phyloP scores from a whole-genome alignment of 2,329 filamentous ascomycete species.

The Raffaelea albimanens region DNA sequence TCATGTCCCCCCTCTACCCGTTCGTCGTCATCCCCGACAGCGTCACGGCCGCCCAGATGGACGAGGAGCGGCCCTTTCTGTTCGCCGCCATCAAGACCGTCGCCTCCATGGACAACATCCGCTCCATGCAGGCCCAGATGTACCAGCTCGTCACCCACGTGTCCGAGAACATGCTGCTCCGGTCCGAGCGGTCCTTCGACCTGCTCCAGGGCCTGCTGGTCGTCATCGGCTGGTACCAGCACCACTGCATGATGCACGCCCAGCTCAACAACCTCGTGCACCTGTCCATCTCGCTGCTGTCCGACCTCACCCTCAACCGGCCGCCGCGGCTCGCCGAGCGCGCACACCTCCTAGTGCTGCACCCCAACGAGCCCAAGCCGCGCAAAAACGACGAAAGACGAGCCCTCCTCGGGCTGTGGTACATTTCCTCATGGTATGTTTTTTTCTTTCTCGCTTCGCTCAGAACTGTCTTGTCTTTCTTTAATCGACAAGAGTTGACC shows the following conservation, averaged over 20 bases:
- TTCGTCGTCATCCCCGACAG: conserved; percentile 34
- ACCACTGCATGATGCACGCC: conserved; percentile 43
- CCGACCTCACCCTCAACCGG: conserved; percentile 36
- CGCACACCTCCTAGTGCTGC: conserved; percentile 30
- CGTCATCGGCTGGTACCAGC: conserved; percentile 41
- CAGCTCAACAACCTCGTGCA: conserved; percentile 42
- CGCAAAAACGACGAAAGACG: conserved; percentile 43
- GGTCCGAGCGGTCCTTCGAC: conserved; percentile 40
- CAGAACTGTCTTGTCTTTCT: too few species aligned
- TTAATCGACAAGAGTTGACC: too few species aligned
- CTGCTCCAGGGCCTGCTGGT: conserved; percentile 39
- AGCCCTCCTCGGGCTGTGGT: conserved; percentile 44
- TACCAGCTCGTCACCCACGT: conserved; percentile 35
- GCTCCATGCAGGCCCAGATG: conserved; percentile 40
- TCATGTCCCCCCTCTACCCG: conserved; percentile 33
- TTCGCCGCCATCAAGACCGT: conserved; percentile 41
- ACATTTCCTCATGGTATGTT: conserved; percentile 41
- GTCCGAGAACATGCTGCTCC: conserved; percentile 37
- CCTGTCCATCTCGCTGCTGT: conserved; percentile 35
- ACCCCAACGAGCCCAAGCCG: conserved; percentile 25
- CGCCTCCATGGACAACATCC: conserved; percentile 34
- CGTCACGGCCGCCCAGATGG: conserved; percentile 26
- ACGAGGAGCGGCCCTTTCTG: conserved; percentile 33
- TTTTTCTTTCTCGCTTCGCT: background rate
- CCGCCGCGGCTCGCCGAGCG: conserved; percentile 31